phyloP scores from a whole-genome alignment of 306 rosid species.

The Cicer chorassanicum region DNA sequence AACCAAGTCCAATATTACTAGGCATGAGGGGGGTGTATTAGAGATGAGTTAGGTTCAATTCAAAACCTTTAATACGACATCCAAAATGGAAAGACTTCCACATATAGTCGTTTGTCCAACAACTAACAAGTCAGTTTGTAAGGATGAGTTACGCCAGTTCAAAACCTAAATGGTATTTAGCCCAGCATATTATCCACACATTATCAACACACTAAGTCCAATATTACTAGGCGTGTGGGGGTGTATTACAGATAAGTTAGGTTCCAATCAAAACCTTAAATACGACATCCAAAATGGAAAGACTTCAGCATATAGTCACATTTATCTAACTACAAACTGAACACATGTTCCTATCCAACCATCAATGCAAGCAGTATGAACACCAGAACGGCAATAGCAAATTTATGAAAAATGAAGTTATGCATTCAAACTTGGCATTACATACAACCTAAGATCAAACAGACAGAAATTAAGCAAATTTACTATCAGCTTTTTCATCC shows the following conservation, averaged over 20 bases:
- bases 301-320: background rate
- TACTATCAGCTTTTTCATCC: conserved; percentile 8
- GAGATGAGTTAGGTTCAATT: background rate
- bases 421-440: conserved; percentile 31
- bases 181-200: background rate
- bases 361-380: conserved; percentile 7
- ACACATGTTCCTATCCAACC: conserved; percentile 19
- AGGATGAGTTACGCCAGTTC: background rate
- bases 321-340: conserved; percentile 18
- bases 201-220: background rate
- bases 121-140: background rate
- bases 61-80: background rate
- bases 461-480: conserved; percentile 17
- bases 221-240: background rate
- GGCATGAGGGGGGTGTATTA: background rate
- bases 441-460: conserved; percentile 20
- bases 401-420: conserved; percentile 3
- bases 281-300: conserved; percentile 6
- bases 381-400: background rate
- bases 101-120: background rate
- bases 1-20: background rate
- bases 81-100: background rate
- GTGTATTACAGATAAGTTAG: background rate
- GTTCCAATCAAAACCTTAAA: background rate
- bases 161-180: background rate